phyloP scores from a whole-genome alignment of 2,329 filamentous ascomycete species.

The Aspergillus quadricinctus region DNA sequence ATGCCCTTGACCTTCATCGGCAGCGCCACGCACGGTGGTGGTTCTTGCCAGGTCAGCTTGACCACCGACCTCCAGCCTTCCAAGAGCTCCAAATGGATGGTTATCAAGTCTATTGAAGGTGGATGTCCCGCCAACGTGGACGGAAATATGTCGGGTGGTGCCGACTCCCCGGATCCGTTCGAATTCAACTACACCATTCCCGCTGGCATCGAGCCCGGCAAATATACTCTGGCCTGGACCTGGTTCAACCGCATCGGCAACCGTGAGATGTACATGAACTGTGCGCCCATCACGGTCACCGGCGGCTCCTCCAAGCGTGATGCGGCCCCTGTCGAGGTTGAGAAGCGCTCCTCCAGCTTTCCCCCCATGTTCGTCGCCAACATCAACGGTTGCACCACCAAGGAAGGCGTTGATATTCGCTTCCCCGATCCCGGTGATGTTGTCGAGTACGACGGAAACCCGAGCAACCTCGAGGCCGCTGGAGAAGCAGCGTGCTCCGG shows the following conservation, averaged over 20 bases:
- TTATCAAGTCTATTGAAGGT: conserved; percentile 82
- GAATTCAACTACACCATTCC: conserved; percentile 70
- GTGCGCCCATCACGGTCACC: conserved; percentile 67
- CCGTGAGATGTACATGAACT: conserved; percentile 98
- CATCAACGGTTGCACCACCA: conserved; percentile 57
- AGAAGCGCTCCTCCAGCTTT: conserved; percentile 56
- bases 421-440: conserved; percentile 65
- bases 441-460: conserved; percentile 47
- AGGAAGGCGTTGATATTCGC: conserved; percentile 53
- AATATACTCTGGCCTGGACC: conserved; percentile 82
- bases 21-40: conserved; percentile 78
- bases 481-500: conserved; percentile 28
- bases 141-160: conserved; percentile 56
- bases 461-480: conserved; percentile 30
- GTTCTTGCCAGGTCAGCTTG: conserved; percentile 84
- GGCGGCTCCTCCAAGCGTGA: conserved; percentile 44
- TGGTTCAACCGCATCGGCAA: conserved; percentile 94
- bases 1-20: conserved; percentile 65
- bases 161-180: conserved; percentile 46
- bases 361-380: conserved; percentile 76
- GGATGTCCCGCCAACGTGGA: conserved; percentile 66
- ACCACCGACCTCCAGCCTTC: conserved; percentile 71
- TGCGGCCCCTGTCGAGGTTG: conserved; percentile 26
- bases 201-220: conserved; percentile 64
- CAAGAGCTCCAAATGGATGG: conserved; percentile 69